These are phyloP conservation scores for Sanghuangporus weigelae DNA, from an alignment of 1,284 basidiomycete genomes.

Conservation along the genomic window DNA sequence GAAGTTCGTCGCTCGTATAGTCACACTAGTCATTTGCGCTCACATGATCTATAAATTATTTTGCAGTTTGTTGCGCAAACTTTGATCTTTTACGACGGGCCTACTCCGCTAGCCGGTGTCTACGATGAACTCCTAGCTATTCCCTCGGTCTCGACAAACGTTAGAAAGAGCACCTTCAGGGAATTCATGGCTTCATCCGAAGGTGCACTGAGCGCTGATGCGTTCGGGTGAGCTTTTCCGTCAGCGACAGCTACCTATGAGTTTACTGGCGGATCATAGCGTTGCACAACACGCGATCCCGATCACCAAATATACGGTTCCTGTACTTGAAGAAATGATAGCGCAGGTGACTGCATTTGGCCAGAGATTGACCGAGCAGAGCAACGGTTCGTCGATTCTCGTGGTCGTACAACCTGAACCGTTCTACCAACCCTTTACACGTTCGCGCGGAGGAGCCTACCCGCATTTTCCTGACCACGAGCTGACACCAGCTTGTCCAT, in stretches of 20 bases:
- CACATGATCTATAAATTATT: neutral
- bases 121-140: constrained; percentile 6
- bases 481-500: constrained; percentile 4
- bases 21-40: too few species aligned
- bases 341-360: neutral
- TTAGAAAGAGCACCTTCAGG: neutral
- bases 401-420: constrained; percentile 10
- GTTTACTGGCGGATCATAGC: neutral
- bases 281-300: constrained; percentile 8
- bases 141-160: neutral
- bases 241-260: neutral
- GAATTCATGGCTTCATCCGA: constrained; percentile 6
- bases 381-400: constrained; percentile 2
- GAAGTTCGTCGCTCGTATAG: constrained; percentile 1
- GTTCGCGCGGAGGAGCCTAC: constrained; percentile 12
- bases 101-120: constrained; percentile 2
- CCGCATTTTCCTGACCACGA: constrained; percentile 7
- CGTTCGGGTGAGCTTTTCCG: constrained; percentile 7
- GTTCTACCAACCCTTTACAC: neutral
- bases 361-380: neutral
- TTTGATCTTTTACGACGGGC: constrained; percentile 12
- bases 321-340: constrained; percentile 9
- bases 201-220: constrained; percentile 2
- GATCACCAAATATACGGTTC: constrained; percentile 8
- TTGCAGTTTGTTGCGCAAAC: constrained; percentile 3